Evolutionary conservation across 352 stramenopile species (phyloP), one percentile per base, ranked within the genome.

Genomic region (Phytophthora capsici): DNA sequence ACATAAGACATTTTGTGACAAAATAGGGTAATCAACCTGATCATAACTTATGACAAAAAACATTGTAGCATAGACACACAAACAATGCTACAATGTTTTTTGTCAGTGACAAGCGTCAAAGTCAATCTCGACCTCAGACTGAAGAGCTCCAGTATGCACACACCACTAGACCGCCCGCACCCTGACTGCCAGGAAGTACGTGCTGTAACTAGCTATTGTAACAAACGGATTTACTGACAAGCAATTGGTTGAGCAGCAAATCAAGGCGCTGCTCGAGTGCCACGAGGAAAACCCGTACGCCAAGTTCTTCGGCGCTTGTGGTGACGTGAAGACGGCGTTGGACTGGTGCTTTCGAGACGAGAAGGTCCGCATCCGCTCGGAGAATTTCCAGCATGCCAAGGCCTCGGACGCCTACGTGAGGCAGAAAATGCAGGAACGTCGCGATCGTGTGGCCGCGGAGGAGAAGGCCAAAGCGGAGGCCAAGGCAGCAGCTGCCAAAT

Each of bases 231-330:
- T 20, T 41, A 36, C 13, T 32, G 28, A 58, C 26, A 38, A 41
- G 10, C 20, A 28, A 17, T 61, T 32, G 28, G 49, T n/a, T 62
- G 40, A 41, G 26, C 63, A 95, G 87, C 80, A 93, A 55, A 93
- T 95, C 19, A 56, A 78, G 46, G 77, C 71, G 26, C 71, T 95
- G 55, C 77, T 82, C 37, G 37, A 73, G 50, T 95, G 87, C 62
- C 87, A 95, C 55, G 75, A 91, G 1, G 58, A 90, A 20, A 88
- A 95, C 73, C 84, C 87, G 43, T 71, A 75, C 48, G 69, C 77
- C 58, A 95, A 95, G 70, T 95, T 94, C 60, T 65, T 91, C 17
- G 87, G 87, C 13, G 80, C 71, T 4, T 95, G 87, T 54, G 88
- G 82, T 43, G 71, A 90, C 6, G 56, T 80, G 13, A 95, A 95